These are phyloP conservation scores for Craterostigma plantagineum DNA, from an alignment of 257 asterid genomes.

Conservation along the genomic window DNA sequence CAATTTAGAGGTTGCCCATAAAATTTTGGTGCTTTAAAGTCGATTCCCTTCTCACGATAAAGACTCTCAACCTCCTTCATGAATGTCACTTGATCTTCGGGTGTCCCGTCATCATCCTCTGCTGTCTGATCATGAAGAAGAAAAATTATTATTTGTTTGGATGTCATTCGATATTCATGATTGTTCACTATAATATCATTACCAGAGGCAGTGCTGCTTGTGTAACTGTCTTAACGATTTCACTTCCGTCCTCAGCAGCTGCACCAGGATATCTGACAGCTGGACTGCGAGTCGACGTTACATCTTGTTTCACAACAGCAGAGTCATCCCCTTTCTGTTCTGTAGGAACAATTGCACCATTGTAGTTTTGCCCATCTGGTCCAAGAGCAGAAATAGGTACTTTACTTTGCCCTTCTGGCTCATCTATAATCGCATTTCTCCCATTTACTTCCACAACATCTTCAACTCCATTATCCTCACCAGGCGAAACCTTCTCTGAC, in stretches of 20 bases:
- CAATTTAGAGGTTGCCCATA: constrained; percentile 84
- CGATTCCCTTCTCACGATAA: constrained; percentile 48
- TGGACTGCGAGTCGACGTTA: constrained; percentile 39
- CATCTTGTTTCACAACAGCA: constrained; percentile 23
- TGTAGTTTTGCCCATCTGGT: constrained; percentile 11
- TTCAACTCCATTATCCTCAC: constrained; percentile 18
- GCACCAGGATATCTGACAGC: constrained; percentile 21
- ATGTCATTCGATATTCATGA: not conserved
- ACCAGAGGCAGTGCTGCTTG: constrained; percentile 28
- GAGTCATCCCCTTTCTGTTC: constrained; percentile 18
- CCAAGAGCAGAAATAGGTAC: constrained; percentile 11
- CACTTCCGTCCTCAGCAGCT: constrained; percentile 34
- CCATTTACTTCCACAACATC: constrained; percentile 13
- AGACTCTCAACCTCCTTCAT: constrained; percentile 64
- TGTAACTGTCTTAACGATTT: constrained; percentile 22
- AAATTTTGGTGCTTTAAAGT: constrained; percentile 75
- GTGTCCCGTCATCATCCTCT: constrained; percentile 64
- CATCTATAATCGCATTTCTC: constrained; percentile 13
- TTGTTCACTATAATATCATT: constrained; percentile 3
- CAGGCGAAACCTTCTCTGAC: constrained; percentile 11
- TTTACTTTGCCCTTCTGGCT: constrained; percentile 12
- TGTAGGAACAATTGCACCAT: constrained; percentile 13
- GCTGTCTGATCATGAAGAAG: constrained; percentile 23
- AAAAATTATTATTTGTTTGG: not conserved
- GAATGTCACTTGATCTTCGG: constrained; percentile 69